Percentiles rank a stretch among this genome's conserved stretches.
Conservation (phyloP, 148 eudicot genomes). For the Nepenthes gracilis region DNA sequence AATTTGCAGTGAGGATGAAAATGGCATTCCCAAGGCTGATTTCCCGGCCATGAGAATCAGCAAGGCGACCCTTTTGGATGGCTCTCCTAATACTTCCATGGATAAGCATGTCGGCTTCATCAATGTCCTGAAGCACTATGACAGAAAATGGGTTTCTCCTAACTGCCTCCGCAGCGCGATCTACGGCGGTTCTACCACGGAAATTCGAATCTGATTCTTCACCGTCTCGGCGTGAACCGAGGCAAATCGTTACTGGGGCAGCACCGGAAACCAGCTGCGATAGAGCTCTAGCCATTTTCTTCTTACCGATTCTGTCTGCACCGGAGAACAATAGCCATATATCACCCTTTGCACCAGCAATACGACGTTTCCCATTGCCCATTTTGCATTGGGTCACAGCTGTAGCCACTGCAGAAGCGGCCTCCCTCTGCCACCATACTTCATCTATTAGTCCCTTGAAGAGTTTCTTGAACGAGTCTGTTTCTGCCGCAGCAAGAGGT, state of each 20-base stretch:
- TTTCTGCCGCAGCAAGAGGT: constrained; percentile 35
- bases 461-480: constrained; percentile 67
- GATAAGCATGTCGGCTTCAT: constrained; percentile 59
- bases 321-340: constrained; percentile 80
- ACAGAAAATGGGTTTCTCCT: constrained; percentile 74
- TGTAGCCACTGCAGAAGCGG: constrained; percentile 68
- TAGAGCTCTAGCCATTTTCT: constrained; percentile 74
- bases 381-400: constrained; percentile 51
- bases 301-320: constrained; percentile 76
- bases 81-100: constrained; percentile 74
- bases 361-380: constrained; percentile 46
- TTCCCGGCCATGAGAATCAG: constrained; percentile 88
- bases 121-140: constrained; percentile 74
- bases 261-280: constrained; percentile 54
- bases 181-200: constrained; percentile 80
- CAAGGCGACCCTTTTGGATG: constrained; percentile 71
- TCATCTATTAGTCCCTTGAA: constrained; percentile 73
- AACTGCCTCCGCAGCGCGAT: constrained; percentile 70
- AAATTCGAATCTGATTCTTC: constrained; percentile 48
- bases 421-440: constrained; percentile 94
- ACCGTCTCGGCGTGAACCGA: constrained; percentile 58
- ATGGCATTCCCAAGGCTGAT: constrained; percentile 75
- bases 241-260: constrained; percentile 38
- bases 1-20: constrained; percentile 49
- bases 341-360: constrained; percentile 56